These are phyloP conservation scores for Thalassiosira livingstoniorum DNA, from an alignment of 352 stramenopile species.

Conservation along the genomic window DNA sequence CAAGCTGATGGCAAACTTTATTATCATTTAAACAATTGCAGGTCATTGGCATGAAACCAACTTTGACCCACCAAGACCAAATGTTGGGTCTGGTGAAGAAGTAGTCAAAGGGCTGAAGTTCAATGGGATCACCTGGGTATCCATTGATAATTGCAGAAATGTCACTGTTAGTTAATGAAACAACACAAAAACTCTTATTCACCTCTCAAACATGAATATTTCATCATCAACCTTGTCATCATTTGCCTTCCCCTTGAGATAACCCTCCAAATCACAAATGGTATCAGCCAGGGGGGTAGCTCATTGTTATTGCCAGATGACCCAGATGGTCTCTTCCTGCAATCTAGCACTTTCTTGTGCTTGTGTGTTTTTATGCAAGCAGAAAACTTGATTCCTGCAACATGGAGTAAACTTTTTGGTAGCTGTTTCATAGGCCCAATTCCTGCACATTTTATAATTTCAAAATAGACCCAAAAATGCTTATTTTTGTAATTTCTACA, in stretches of 20 bases:
- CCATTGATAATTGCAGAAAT: constrained; percentile 18
- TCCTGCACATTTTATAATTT: too few relatives aligned
- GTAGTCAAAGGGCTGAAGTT: constrained; percentile 25
- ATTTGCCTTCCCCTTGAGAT: not conserved
- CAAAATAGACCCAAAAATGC: too few relatives aligned
- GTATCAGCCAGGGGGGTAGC: not conserved
- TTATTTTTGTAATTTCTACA: too few relatives aligned
- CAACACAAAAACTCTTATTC: constrained; percentile 21
- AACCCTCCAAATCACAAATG: not conserved
- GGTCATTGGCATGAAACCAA: constrained; percentile 29
- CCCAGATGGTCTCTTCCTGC: not conserved
- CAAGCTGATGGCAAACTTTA: constrained; percentile 17
- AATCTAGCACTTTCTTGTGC: not conserved
- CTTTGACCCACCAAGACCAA: constrained; percentile 15
- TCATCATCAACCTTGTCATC: not conserved
- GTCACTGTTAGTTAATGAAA: constrained; percentile 5
- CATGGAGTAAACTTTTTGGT: not conserved
- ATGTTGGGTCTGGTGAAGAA: constrained; percentile 25
- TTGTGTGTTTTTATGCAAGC: not conserved
- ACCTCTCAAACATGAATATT: not conserved
- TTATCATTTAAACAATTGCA: constrained; percentile 2
- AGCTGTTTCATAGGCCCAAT: not conserved
- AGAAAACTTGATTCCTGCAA: constrained; percentile 15
- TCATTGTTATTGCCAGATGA: not conserved
- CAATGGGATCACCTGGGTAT: constrained; percentile 16